Evolutionary conservation across 164 flowering plant species (phyloP), one percentile per base, ranked within the genome.

Genomic region (Macadamia tetraphylla): DNA sequence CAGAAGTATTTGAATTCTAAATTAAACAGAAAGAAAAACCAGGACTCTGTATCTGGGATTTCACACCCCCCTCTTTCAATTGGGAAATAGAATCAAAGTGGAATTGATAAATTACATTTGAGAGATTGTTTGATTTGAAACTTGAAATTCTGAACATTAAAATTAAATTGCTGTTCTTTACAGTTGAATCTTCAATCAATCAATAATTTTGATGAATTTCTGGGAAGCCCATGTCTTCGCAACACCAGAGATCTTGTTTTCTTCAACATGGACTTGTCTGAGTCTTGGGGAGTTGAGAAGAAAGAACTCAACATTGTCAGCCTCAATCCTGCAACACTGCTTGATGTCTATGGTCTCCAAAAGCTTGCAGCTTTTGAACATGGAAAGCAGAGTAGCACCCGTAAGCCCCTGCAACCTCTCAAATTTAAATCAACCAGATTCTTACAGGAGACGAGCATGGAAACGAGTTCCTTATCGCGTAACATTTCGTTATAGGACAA

Each of bases 401-500:
- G 82, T 78, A 29, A 92, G 77, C 52, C 75, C 63, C 59, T 71
- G 62, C 96, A 92, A 15, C 94, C 91, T 72, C 87, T 83, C 78
- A 90, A 53, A 71, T 73, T 87, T 71, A 92, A 64, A 40, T 87
- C 93, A 17, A 72, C 64, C 79, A 92, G 56, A 48, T 35, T 48
- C 58, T 43, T 51, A 69, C 91, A 88, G 2, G 98, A 90, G 56
- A 65, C 86, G 2, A 88, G 70, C 91, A 92, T 86, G 1, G 90
- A 81, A 17, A 78, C 66, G 29, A 92, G 58, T 63, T 88, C 93
- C 75, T 90, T n/a, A n/a, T n/a, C n/a, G n/a, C n/a, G n/a, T n/a
- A n/a, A n/a, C n/a, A n/a, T n/a, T n/a, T n/a, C n/a, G 60, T 92
- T 92, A 29, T 85, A 83, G 49, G 96, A 87, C 70, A 93, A 73